Base-by-base conservation (phyloP, 306 rosid species). In the Cercis canadensis region DNA sequence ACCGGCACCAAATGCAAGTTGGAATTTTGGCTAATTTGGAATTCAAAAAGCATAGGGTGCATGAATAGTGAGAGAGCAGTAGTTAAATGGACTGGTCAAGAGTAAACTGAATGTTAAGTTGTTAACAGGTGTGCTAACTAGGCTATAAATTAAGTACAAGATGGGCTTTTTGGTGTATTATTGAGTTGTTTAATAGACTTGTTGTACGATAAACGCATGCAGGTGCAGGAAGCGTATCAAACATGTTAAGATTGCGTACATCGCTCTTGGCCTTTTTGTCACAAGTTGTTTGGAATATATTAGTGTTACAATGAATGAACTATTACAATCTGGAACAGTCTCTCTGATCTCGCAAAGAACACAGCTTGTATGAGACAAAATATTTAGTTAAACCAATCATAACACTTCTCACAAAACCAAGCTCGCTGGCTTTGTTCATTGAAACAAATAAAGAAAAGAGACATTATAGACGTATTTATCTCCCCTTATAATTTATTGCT, bases 211-310 rank as follows among this genome's bases (percentile, higher is more conserved):
- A 52, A 69, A 69, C 75, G 78, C 65, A 69, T 72, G 78, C 66
- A 69, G 82, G 62, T 73, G 69, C 85, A 65, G 40, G 84, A 83
- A 37, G 46, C 86, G 87, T 65, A 83, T 85, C 88, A 53, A 75
- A 24, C 69, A 40, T 49, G 41, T 65, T 78, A 58, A 24, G 86
- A 89, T 87, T 77, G 17, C 19, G 72, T 87, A 54, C 87, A 87
- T 64, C 85, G 89, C 69, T 81, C 81, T 75, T 83, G 79, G 85
- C 77, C 82, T 67, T 66, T 49, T 18, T 24, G 33, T 72, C 62
- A 67, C 77, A 43, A 68, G 65, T 79, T 67, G 69, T 54, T 78
- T 69, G 76, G 78, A 75, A 81, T 69, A 57, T 68, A 49, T 57
- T 57, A 66, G 51, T 51, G 60, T 54, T 71, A 19, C 82, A 77